phyloP scores from a whole-genome alignment of 495 filamentous ascomycete genomes.

The Tirmania nivea region DNA sequence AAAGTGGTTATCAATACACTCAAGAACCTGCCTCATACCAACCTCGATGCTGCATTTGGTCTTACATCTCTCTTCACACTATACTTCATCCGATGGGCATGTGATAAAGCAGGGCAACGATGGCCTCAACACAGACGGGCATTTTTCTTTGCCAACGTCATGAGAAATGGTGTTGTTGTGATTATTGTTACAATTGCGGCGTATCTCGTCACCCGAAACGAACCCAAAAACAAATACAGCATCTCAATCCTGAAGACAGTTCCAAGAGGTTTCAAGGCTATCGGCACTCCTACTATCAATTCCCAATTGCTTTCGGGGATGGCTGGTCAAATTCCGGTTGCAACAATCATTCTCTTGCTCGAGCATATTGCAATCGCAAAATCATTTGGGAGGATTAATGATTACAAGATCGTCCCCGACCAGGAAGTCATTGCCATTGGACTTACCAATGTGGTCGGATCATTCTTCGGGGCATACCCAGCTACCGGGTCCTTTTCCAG shows the following conservation, averaged over 20 bases:
- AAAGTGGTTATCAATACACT: slow-evolving; percentile 32
- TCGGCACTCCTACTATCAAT: slow-evolving; percentile 14
- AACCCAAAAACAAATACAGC: slow-evolving; percentile 22
- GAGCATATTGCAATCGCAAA: slow-evolving; percentile 36
- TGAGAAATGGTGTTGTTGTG: slow-evolving; percentile 15
- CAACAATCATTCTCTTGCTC: slow-evolving; percentile 29
- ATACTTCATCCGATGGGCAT: slow-evolving; percentile 28
- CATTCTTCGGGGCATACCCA: slow-evolving; percentile 31
- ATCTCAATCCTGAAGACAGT: slow-evolving; percentile 16
- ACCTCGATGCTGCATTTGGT: slow-evolving; percentile 32
- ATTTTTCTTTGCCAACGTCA: slow-evolving; percentile 17
- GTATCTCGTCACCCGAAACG: slow-evolving; percentile 22
- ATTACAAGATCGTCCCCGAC: slow-evolving; percentile 33
- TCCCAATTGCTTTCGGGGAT: slow-evolving; percentile 8
- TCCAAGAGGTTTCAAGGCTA: slow-evolving; percentile 14
- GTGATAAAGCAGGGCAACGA: slow-evolving; percentile 24
- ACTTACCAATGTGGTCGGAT: slow-evolving; percentile 30
- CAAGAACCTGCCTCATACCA: slow-evolving; percentile 24
- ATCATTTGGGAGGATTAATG: slow-evolving; percentile 32
- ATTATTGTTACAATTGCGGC: slow-evolving; percentile 14
- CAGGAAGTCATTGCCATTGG: slow-evolving; percentile 34
- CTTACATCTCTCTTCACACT: slow-evolving; percentile 29
- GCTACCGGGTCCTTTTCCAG: slow-evolving; percentile 30
- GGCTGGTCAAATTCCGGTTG: slow-evolving; percentile 13
- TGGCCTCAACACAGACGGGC: slow-evolving; percentile 16